phyloP scores from a whole-genome alignment of 163 green algal species.

The Coccomyxa subellipsoidea region DNA sequence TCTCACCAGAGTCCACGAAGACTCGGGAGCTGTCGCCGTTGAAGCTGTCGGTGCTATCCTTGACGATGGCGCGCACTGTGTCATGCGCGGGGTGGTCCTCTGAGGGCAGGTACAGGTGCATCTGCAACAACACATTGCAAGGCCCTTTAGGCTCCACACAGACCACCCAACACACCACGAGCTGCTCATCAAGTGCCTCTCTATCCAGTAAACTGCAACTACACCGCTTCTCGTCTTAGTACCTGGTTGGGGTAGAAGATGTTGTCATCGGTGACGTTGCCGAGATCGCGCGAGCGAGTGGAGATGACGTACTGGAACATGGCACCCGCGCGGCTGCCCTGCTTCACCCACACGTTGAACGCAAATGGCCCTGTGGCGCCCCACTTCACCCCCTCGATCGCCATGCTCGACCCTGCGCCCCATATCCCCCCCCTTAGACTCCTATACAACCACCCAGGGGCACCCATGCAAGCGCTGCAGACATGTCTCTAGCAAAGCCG shows the following conservation, averaged over 20 bases:
- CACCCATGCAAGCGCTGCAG: no score
- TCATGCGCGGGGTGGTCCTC: slow-evolving; percentile 31
- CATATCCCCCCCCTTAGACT: neutral
- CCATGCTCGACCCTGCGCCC: neutral
- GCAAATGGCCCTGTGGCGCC: slow-evolving; percentile 41
- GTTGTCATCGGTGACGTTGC: slow-evolving; percentile 10
- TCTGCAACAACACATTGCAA: slow-evolving; percentile 16
- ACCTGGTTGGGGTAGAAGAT: slow-evolving; percentile 34
- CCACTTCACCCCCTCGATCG: slow-evolving; percentile 10
- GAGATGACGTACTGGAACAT: slow-evolving; percentile 48
- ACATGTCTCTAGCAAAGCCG: no score
- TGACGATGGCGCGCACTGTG: slow-evolving; percentile 50
- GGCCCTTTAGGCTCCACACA: neutral
- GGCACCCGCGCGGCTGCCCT: slow-evolving; percentile 21
- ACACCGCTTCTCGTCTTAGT: no score
- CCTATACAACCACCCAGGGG: no score
- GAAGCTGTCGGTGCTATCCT: slow-evolving; percentile 55
- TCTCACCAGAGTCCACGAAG: slow-evolving; percentile 48
- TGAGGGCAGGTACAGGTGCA: slow-evolving; percentile 45
- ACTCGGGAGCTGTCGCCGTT: neutral
- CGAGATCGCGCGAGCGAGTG: neutral
- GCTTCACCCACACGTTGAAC: slow-evolving; percentile 65
- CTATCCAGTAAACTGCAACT: no score
- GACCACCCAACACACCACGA: neutral
- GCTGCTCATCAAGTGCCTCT: neutral